Percentiles rank a stretch among this genome's conserved stretches.
These are phyloP conservation scores for Daldinia loculata DNA, from an alignment of 495 filamentous ascomycete species.

Conservation along the genomic window DNA sequence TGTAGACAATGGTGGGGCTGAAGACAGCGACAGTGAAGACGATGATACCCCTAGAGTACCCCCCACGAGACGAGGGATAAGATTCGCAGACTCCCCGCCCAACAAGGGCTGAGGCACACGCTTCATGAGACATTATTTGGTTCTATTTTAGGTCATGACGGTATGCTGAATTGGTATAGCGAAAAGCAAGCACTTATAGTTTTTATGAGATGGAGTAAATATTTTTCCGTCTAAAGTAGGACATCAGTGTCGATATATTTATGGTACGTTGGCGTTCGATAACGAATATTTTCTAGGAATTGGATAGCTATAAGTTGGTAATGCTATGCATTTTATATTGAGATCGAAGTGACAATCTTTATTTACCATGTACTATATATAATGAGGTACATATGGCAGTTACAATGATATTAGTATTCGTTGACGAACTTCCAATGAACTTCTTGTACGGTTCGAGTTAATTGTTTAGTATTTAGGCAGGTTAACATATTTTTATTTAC, in stretches of 20 bases:
- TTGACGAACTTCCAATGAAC: too few relatives aligned
- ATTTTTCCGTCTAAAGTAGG: constrained; percentile 18
- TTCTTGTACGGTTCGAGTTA: too few relatives aligned
- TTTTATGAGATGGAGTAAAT: constrained; percentile 27
- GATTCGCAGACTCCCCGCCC: constrained; percentile 55
- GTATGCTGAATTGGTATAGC: constrained; percentile 11
- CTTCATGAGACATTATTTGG: constrained; percentile 5
- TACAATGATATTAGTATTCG: too few relatives aligned
- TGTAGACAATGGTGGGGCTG: constrained; percentile 55
- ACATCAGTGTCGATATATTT: constrained; percentile 10
- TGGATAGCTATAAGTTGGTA: too few relatives aligned
- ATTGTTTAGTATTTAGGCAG: too few relatives aligned
- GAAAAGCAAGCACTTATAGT: constrained; percentile 8
- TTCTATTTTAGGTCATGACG: constrained; percentile 15
- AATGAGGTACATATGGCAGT: too few relatives aligned
- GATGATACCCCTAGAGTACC: constrained; percentile 63
- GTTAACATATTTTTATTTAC: too few relatives aligned
- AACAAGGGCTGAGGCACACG: constrained; percentile 33
- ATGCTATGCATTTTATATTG: too few relatives aligned
- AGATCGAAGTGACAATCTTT: too few relatives aligned
- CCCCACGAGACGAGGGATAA: constrained; percentile 52
- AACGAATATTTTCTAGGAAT: too few relatives aligned
- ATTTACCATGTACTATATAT: too few relatives aligned
- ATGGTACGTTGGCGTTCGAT: background rate
- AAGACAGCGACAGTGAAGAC: constrained; percentile 69